Evolutionary conservation across 2,329 filamentous ascomycete species (phyloP), one percentile per base, ranked within the genome.

Genomic region (Fusarium tupiense): DNA sequence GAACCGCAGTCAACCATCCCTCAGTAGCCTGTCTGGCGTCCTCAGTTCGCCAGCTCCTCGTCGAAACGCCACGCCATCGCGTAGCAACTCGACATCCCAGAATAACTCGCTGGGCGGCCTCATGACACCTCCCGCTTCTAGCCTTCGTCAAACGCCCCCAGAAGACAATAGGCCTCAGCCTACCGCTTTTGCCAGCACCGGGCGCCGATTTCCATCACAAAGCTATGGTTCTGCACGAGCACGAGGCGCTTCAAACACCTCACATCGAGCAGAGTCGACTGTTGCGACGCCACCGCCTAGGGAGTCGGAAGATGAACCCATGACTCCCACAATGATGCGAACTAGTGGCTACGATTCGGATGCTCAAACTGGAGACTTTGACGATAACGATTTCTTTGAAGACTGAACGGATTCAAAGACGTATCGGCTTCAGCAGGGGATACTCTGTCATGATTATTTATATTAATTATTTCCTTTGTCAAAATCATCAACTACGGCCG

Each of bases 81-180:
- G 89, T 77, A 85, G 85, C 49, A 88, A 85, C 43, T 81, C 82
- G 1, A 82, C 85, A 8, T 86, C 91, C 3, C 87, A 89, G 61
- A 90, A 80, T 78, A 84, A 87, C 56, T 92, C 94, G 69, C 86
- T 95, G 26, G 92, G 92, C 2, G 95, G 95, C 4, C 89, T 98
- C 29, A 88, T 98, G 86, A 98, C 96, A 3, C 95, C 96, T n/a
- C 96, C 95, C 9, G 91, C 92, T 37, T 95, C 93, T 8, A 90
- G 91, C 62, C 82, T 92, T 54, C 91, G 93, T 49, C 90, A 90
- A 74, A 90, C 88, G 6, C 88, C 90, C 0, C 84, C 86, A 7
- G 77, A 71, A 33, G 81, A 83, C 41, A 79, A 72, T 62, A 80
- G 81, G 65, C 77, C 82, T 29, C 90, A 91, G 73, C 88, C 90